Evolutionary conservation across 768 basidiomycete species (phyloP).

Genomic region (Pleurotus tuber-regium): DNA sequence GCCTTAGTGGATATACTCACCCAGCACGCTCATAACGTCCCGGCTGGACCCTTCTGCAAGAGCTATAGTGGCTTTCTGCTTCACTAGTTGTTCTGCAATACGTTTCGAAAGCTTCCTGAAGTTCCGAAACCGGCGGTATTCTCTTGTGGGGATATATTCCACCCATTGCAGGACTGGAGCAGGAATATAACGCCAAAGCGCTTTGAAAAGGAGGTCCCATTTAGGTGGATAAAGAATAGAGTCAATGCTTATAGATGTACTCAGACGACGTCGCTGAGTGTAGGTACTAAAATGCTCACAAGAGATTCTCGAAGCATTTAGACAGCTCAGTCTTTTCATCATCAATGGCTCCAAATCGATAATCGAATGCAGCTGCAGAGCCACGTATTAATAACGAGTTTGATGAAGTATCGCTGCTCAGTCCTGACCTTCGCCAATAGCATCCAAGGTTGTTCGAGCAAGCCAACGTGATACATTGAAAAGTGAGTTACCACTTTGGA

Average conservation of each 20-base stretch:
- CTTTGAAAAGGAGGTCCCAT: conserved; percentile 18
- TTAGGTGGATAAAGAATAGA: background rate
- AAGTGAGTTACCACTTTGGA: conserved; percentile 15
- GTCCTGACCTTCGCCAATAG: conserved; percentile 32
- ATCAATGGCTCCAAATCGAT: conserved; percentile 28
- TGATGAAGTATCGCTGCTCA: background rate
- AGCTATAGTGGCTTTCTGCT: background rate
- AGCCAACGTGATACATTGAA: conserved; percentile 27
- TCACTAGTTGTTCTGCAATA: background rate
- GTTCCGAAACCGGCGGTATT: background rate
- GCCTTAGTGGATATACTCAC: conserved; percentile 23
- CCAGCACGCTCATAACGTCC: conserved; percentile 35
- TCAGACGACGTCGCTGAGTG: conserved; percentile 24
- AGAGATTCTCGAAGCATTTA: conserved; percentile 18
- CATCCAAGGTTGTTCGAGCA: conserved; percentile 33
- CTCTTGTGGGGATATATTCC: conserved; percentile 6
- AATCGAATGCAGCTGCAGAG: conserved; percentile 34
- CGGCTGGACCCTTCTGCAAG: conserved; percentile 12
- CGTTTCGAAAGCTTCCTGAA: conserved; percentile 5
- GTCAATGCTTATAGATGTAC: conserved; percentile 17
- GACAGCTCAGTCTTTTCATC: conserved; percentile 20
- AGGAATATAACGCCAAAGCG: conserved; percentile 6
- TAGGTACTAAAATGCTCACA: conserved; percentile 17
- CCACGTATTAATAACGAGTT: background rate
- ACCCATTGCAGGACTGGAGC: background rate